A percentile compares a stretch with the other conserved stretches of the same genome.
Evolutionary conservation across 306 rosid species (phyloP).

Genomic region (Cucurbita maxima): DNA sequence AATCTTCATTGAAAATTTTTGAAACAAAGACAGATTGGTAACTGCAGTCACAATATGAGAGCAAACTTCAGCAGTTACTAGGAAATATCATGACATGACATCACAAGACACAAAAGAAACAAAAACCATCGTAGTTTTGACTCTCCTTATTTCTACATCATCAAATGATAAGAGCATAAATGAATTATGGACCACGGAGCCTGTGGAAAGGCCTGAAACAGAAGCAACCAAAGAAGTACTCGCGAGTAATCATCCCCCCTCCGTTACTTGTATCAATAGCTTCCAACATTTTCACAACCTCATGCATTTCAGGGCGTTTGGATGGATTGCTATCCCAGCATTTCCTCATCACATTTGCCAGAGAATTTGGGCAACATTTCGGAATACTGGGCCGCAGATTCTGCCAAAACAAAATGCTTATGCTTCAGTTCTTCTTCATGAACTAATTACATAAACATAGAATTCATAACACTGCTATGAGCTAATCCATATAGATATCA

Average conservation of each 20-base stretch:
- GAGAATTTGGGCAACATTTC: slow-evolving; percentile 45
- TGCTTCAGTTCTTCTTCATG: neutral
- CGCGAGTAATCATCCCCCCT: slow-evolving; percentile 54
- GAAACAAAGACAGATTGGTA: neutral
- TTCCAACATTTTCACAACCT: slow-evolving; percentile 56
- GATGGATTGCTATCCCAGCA: slow-evolving; percentile 52
- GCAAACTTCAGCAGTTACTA: neutral
- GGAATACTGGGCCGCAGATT: slow-evolving; percentile 52
- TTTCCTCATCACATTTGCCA: slow-evolving; percentile 36
- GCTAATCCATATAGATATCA: neutral
- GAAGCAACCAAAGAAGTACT: slow-evolving; percentile 26
- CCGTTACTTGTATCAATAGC: slow-evolving; percentile 58
- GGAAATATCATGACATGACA: neutral
- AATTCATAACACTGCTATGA: neutral
- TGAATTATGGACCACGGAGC: slow-evolving; percentile 39
- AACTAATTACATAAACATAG: neutral
- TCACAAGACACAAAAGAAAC: neutral
- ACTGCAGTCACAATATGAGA: neutral
- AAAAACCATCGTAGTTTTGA: neutral
- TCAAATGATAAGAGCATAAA: neutral
- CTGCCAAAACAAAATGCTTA: slow-evolving; percentile 17
- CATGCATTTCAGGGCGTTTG: slow-evolving; percentile 52
- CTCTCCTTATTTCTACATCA: slow-evolving; percentile 1
- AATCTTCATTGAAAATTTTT: neutral
- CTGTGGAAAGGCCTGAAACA: slow-evolving; percentile 18